These are phyloP conservation scores for Phlebiopsis gigantea DNA, from an alignment of 768 basidiomycete genomes.

Conservation along the genomic window DNA sequence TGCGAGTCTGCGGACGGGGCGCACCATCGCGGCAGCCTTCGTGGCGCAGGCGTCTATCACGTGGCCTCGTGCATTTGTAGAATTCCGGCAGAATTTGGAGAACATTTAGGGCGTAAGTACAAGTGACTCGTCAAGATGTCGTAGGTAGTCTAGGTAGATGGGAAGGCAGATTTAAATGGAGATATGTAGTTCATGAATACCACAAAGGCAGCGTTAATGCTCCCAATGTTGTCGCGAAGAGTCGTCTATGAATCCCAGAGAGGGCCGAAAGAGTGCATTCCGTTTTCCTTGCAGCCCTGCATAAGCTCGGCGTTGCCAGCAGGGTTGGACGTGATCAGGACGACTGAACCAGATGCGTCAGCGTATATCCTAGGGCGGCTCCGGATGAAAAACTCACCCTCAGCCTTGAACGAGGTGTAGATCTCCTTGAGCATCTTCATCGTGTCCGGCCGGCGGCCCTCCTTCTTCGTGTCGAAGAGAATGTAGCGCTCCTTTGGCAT, in stretches of 20 bases:
- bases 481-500: conserved; percentile 68
- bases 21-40: not conserved
- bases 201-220: not conserved
- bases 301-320: conserved; percentile 8
- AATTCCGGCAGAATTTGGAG: not conserved
- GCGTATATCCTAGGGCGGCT: too few species aligned
- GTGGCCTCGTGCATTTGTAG: not conserved
- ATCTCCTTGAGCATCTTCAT: conserved; percentile 72
- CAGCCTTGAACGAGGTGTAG: conserved; percentile 65
- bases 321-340: conserved; percentile 9
- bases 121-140: not conserved
- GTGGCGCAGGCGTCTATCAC: not conserved
- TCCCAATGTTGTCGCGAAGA: not conserved
- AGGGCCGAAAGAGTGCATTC: conserved; percentile 9
- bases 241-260: conserved; percentile 8
- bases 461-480: conserved; percentile 72
- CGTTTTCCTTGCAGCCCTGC: conserved; percentile 10
- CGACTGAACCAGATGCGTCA: not conserved
- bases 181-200: too few species aligned
- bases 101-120: not conserved
- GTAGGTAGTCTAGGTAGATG: not conserved
- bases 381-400: conserved; percentile 31
- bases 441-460: conserved; percentile 70
- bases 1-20: not conserved
- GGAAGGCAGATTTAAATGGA: not conserved